Evolutionary conservation across 2,329 filamentous ascomycete species (phyloP), one percentile per base, ranked within the genome.

Genomic region (Hymenoscyphus fraxineus): DNA sequence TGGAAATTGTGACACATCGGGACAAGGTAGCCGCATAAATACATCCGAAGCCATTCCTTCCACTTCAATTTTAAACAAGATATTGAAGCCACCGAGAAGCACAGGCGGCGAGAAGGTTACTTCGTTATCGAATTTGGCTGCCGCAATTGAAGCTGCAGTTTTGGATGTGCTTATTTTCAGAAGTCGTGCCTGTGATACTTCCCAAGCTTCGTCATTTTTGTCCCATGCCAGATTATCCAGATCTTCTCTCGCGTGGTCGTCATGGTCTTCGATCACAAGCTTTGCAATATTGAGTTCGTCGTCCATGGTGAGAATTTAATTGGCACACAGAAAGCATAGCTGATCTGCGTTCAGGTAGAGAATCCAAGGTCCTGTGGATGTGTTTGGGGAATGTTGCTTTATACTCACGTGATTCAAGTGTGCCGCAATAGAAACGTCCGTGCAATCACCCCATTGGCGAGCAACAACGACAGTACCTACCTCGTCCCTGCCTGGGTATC

Each of bases 191-290:
- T 65, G 61, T 56, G 65, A 61, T 55, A 62, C 38, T 44, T 68
- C 67, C 62, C 60, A 68, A 4, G 51, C 65, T 40, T 69, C 64
- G 39, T 71, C 69, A 44, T 66, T 70, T 47, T 59, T 67, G 60
- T 71, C 69, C 70, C 69, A 71, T 13, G 61, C 69, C 38, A 69
- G 22, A 38, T 68, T 61, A 55, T 71, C 69, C 27, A 68, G 64
- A 31, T 70, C 44, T 64, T 55, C 64, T 61, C 61, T 39, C 56
- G 40, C 64, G 27, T 65, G 19, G 35, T 44, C 57, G 9, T 55
- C 19, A 5, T 35, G 2, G 32, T 35, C 32, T 6, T 35, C 32
- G 32, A 9, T 35, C 32, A 9, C 9, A 35, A 35, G 32, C 9
- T 35, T 35, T 6, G 32, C 32, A 9, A 35, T 35, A 35, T 35